Conservation (phyloP, 2,329 filamentous ascomycete genomes). For the Escovopsis sp. region DNA sequence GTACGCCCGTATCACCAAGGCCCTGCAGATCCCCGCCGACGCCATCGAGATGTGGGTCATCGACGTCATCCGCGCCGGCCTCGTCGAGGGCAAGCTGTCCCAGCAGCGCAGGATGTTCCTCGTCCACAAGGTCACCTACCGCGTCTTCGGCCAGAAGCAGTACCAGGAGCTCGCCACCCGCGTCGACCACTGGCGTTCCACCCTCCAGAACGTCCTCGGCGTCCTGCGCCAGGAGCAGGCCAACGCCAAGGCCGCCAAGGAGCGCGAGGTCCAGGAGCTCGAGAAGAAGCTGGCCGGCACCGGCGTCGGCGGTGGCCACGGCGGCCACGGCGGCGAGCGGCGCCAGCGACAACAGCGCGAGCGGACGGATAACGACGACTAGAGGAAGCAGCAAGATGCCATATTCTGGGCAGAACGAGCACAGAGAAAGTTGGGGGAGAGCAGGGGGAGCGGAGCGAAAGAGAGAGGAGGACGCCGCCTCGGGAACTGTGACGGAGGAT, state of each 20-base stretch:
- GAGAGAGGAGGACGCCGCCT: constrained; percentile 2
- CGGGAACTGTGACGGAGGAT: constrained; percentile 5
- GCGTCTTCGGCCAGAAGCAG: constrained; percentile 95
- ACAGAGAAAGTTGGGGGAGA: constrained; percentile 4
- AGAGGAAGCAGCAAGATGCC: constrained; percentile 9
- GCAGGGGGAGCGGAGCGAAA: constrained; percentile 8
- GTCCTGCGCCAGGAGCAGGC: constrained; percentile 71
- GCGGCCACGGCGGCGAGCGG: constrained; percentile 16
- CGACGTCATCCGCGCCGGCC: constrained; percentile 86
- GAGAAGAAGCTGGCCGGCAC: constrained; percentile 48
- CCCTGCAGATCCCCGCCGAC: constrained; percentile 65
- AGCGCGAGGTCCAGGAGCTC: constrained; percentile 58
- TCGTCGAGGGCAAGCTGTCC: constrained; percentile 92
- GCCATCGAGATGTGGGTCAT: constrained; percentile 99
- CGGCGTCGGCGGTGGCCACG: constrained; percentile 18
- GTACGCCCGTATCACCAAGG: constrained; percentile 70
- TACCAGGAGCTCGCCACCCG: constrained; percentile 89
- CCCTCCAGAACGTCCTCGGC: constrained; percentile 60
- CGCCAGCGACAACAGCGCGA: constrained; percentile 22
- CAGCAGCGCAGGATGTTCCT: constrained; percentile 89
- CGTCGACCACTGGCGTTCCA: constrained; percentile 80
- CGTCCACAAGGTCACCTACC: constrained; percentile 90
- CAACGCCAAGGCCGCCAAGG: constrained; percentile 61
- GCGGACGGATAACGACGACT: constrained; percentile 43
- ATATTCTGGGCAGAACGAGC: constrained; percentile 5